Conservation (phyloP, 1,284 basidiomycete genomes). For the Trichosporon inkin region DNA sequence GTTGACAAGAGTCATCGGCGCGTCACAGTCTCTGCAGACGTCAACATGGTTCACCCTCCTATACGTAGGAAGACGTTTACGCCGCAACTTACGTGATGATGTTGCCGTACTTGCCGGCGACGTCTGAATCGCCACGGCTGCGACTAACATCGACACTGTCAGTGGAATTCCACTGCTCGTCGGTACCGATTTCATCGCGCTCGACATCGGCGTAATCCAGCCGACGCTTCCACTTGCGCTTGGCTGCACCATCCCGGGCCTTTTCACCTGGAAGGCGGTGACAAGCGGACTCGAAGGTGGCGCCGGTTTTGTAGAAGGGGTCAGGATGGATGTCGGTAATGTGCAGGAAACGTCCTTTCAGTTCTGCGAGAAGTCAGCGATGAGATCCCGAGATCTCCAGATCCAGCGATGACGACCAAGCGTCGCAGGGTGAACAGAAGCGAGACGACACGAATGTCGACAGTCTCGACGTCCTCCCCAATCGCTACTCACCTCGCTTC, state of each 20-base stretch:
- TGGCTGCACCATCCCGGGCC: slow-evolving; percentile 19
- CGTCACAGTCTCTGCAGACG: slow-evolving; percentile 72
- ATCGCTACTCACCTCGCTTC: slow-evolving; percentile 16
- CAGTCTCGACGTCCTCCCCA: not conserved
- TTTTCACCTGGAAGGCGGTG: slow-evolving; percentile 31
- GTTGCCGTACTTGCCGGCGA: slow-evolving; percentile 15
- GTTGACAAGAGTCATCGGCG: slow-evolving; percentile 72
- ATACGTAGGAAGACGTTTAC: no score
- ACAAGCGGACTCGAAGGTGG: slow-evolving; percentile 45
- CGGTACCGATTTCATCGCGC: slow-evolving; percentile 1
- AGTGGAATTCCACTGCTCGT: not conserved
- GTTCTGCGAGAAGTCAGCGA: slow-evolving; percentile 26
- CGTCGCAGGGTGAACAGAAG: not conserved
- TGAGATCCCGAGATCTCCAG: not conserved
- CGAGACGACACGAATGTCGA: not conserved
- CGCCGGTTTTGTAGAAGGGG: slow-evolving; percentile 43
- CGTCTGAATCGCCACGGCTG: not conserved
- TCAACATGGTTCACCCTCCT: not conserved
- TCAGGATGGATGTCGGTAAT: slow-evolving; percentile 52
- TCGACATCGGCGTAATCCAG: slow-evolving; percentile 19
- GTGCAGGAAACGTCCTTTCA: slow-evolving; percentile 48
- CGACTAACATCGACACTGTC: not conserved
- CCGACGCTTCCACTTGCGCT: slow-evolving; percentile 19
- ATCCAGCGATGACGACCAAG: no score
- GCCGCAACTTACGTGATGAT: not conserved